Evolutionary conservation across 345 rosid species (phyloP).

Genomic region (Moringa oleifera): DNA sequence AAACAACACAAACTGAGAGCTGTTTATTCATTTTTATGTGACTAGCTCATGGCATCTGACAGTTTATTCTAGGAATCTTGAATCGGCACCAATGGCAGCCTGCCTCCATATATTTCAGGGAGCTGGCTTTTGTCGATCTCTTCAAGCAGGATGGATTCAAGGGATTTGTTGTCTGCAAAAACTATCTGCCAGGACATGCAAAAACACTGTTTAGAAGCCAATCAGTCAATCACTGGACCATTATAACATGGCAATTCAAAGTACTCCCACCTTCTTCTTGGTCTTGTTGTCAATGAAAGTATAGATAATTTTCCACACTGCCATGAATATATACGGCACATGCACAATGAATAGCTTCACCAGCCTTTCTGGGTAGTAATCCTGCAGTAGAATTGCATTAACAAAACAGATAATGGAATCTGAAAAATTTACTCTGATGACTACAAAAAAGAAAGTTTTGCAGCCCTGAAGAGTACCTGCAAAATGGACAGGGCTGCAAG

Average conservation of each 20-base stretch:
- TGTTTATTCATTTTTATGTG: no score
- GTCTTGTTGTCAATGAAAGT: conserved; percentile 85
- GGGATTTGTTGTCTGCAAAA: conserved; percentile 74
- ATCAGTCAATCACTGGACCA: no score
- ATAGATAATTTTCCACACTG: conserved; percentile 77
- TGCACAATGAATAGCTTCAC: conserved; percentile 66
- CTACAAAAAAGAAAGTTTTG: no score
- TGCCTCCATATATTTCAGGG: conserved; percentile 76
- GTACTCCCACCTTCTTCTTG: conserved; percentile 74
- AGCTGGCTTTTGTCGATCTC: conserved; percentile 84
- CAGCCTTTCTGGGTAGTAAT: conserved; percentile 84
- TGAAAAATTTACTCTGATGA: no score
- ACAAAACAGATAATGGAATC: no score
- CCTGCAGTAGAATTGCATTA: conserved; percentile 51
- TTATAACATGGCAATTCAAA: no score
- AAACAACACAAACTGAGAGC: no score
- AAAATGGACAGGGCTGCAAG: conserved; percentile 31
- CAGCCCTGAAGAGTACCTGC: no score
- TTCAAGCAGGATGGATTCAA: conserved; percentile 47
- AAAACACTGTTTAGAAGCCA: no score
- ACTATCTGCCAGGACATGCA: no score
- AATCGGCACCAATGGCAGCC: conserved; percentile 55
- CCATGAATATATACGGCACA: conserved; percentile 75
- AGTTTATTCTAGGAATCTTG: conserved; percentile 54
- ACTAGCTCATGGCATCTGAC: no score